Conservation (phyloP, 2,329 filamentous ascomycete genomes). For the Rhynchosporium agropyri region DNA sequence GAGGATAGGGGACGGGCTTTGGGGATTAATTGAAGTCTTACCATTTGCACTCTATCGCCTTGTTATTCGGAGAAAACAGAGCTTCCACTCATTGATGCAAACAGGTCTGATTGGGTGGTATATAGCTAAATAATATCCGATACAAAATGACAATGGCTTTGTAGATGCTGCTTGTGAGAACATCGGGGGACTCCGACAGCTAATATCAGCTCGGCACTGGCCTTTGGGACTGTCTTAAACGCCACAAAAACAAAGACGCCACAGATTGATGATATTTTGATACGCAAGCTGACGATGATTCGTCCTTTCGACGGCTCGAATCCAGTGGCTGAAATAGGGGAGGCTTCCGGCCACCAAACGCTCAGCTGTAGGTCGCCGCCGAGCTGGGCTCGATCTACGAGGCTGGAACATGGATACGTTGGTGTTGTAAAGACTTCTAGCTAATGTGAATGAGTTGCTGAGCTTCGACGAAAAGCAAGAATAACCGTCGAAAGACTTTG, state of each 20-base stretch:
- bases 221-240: neutral
- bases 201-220: neutral
- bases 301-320: neutral
- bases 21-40: too few species aligned
- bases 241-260: conserved; percentile 4
- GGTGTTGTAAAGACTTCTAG: neutral
- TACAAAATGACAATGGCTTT: neutral
- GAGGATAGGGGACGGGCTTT: neutral
- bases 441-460: neutral
- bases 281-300: conserved; percentile 4
- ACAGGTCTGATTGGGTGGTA: too few species aligned
- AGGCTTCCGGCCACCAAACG: conserved; percentile 1
- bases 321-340: neutral
- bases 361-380: conserved; percentile 16
- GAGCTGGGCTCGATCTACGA: conserved; percentile 7
- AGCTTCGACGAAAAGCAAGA: neutral
- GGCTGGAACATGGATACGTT: neutral
- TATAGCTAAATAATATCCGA: too few species aligned
- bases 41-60: too few species aligned
- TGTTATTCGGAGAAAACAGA: too few species aligned
- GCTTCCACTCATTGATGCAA: too few species aligned
- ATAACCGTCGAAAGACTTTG: neutral
- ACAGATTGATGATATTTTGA: neutral
- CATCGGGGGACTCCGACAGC: conserved; percentile 5
- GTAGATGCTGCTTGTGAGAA: neutral